Evolutionary conservation across 2,329 filamentous ascomycete species (phyloP), one percentile per base, ranked within the genome.

Genomic region (Alternaria burnsii): DNA sequence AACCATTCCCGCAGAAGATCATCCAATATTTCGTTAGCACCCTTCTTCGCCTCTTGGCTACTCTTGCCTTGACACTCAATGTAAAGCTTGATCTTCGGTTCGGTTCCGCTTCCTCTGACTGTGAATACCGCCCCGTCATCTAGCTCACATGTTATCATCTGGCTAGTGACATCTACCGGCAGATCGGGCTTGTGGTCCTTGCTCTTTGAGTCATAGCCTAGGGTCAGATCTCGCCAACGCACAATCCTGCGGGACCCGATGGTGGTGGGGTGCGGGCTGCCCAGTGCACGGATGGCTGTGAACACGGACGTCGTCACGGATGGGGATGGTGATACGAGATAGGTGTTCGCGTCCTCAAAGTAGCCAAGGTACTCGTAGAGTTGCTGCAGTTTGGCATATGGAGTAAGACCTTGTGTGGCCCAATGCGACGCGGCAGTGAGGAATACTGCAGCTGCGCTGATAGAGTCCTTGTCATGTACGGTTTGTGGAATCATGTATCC

Each of bases 401-500:
- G 86, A 0, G 85, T 87, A n/a, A 87, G 73, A 3, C 83, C 83
- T 63, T 87, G 79, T 3, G 73, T 71, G 71, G 72, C 69, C 83
- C 87, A 89, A 56, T 81, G 76, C 18, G 82, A 81, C 58, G 83
- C 81, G 1, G 86, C 86, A 12, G 82, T 82, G 5, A 89, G 76
- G 71, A 89, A 89, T 16, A 88, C 80, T 11, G 84, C 82, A 3
- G 87, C 85, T 2, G 87, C 87, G 6, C 85, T 83, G 57, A 90
- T 84, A 4, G 87, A 87, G 71, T 90, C 88, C 69, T 90, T 90
- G 75, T 90, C 88, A 66, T 86, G 84, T 40, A 87, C 87, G 1
- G 89, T 84, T 8, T 82, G 76, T 0, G 87, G 82, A 55, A 89
- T 87, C 88, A 89, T 89, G 73, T 88, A 90, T 1, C 88, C 88